Conservation (phyloP, 768 basidiomycete genomes). For the Termitomyces sp. region DNA sequence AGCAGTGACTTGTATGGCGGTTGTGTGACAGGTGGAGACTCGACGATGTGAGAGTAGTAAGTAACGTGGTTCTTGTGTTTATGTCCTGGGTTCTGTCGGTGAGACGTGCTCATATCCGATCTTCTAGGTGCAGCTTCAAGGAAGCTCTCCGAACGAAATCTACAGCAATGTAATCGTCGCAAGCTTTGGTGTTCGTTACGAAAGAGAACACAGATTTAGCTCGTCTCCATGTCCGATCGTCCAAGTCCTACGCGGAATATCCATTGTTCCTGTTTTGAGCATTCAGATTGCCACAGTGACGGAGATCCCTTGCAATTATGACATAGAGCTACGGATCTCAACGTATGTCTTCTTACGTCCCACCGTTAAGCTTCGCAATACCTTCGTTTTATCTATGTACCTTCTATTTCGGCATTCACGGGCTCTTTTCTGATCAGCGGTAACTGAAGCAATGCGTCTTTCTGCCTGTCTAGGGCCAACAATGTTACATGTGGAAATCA, state of each 20-base stretch:
- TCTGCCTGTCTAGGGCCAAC: neutral
- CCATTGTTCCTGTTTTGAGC: neutral
- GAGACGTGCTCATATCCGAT: conserved; percentile 8
- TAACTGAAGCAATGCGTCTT: neutral
- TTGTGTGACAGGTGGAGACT: neutral
- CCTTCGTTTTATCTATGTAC: neutral
- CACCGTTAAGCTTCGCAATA: neutral
- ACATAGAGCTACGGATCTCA: conserved; percentile 1
- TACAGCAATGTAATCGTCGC: conserved; percentile 1
- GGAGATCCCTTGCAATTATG: neutral
- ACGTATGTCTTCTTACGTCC: conserved; percentile 7
- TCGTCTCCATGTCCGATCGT: neutral
- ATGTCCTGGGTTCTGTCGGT: neutral
- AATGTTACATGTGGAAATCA: neutral
- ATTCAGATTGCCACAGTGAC: neutral
- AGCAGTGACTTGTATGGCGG: neutral
- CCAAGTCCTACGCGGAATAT: neutral
- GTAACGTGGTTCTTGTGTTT: neutral
- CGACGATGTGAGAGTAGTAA: neutral
- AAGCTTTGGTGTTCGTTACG: conserved; percentile 3
- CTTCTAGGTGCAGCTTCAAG: neutral
- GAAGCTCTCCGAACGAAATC: neutral
- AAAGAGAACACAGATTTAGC: conserved; percentile 1
- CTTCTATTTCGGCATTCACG: conserved; percentile 9
- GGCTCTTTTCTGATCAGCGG: conserved; percentile 12